Percentiles rank a stretch among this genome's conserved stretches.
These are phyloP conservation scores for Phytophthora parvispora DNA, from an alignment of 352 stramenopile species.

Conservation along the genomic window DNA sequence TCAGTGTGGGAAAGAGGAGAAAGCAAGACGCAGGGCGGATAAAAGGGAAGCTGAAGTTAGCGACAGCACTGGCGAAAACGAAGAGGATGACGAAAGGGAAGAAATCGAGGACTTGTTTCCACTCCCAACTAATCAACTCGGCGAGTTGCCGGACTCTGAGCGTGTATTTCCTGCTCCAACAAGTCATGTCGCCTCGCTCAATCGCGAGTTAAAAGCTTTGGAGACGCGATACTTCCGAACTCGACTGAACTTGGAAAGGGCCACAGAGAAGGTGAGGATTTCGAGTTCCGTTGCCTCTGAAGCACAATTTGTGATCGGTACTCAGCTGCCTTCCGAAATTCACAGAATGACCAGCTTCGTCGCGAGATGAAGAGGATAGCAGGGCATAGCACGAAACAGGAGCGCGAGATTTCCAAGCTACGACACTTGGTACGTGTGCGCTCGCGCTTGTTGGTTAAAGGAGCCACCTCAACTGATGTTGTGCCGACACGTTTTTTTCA, in stretches of 20 bases:
- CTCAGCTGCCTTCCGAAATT: background rate
- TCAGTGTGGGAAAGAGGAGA: conserved; percentile 1
- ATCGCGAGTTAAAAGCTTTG: conserved; percentile 76
- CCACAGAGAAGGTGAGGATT: conserved; percentile 58
- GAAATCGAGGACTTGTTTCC: conserved; percentile 3
- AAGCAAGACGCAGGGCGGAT: background rate
- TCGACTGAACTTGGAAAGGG: conserved; percentile 75
- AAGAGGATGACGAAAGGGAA: conserved; percentile 9
- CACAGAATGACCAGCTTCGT: conserved; percentile 66
- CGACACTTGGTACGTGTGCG: conserved; percentile 52
- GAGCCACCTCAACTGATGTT: background rate
- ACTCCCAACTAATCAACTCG: conserved; percentile 24
- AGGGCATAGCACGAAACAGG: conserved; percentile 47
- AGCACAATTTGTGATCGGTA: background rate
- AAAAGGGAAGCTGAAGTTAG: background rate
- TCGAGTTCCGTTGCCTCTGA: background rate
- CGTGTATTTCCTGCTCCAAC: conserved; percentile 44
- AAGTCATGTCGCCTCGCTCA: conserved; percentile 72
- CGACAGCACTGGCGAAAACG: background rate
- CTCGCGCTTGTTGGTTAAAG: background rate
- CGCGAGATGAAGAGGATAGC: conserved; percentile 58
- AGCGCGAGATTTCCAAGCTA: conserved; percentile 74
- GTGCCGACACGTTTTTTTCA: conserved; percentile 16
- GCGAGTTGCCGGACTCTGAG: conserved; percentile 40
- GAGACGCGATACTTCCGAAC: conserved; percentile 86